Conservation (phyloP, 176 grass and related monocot species). For the Aegilops tauschii region DNA sequence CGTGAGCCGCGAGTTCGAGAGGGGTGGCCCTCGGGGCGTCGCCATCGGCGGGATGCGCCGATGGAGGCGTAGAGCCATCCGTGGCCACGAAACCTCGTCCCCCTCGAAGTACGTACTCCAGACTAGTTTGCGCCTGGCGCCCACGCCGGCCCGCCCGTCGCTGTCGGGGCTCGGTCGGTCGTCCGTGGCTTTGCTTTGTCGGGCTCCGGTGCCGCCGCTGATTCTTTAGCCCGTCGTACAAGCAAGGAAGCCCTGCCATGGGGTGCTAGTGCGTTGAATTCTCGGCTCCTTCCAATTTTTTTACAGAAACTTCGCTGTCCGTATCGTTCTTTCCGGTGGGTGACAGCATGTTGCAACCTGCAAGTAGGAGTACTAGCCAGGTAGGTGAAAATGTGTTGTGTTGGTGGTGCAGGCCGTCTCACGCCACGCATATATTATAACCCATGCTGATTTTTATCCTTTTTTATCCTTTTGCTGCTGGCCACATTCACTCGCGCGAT, state of each 20-base stretch:
- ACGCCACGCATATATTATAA: too few species aligned
- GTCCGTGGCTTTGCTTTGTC: too few species aligned
- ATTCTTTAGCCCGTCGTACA: neutral
- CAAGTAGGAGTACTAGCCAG: too few species aligned
- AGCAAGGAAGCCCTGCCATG: neutral
- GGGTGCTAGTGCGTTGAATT: neutral
- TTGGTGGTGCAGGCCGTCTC: too few species aligned
- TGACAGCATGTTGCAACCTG: too few species aligned
- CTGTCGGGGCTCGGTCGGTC: neutral
- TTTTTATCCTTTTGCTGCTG: too few species aligned
- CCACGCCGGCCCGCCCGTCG: neutral
- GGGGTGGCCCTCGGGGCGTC: neutral
- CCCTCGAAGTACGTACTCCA: conserved; percentile 1
- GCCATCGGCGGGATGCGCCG: neutral
- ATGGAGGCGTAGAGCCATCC: conserved; percentile 2
- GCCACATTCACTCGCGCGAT: too few species aligned
- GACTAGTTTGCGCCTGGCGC: neutral
- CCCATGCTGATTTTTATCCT: too few species aligned
- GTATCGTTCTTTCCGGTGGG: too few species aligned
- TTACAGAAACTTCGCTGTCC: too few species aligned
- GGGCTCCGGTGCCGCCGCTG: neutral
- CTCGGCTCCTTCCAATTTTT: too few species aligned
- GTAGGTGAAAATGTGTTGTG: too few species aligned
- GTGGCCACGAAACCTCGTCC: conserved; percentile 67
- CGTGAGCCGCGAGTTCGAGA: conserved; percentile 12